Conservation (phyloP, 2,329 filamentous ascomycete genomes). For the Graphilbum fragrans region DNA sequence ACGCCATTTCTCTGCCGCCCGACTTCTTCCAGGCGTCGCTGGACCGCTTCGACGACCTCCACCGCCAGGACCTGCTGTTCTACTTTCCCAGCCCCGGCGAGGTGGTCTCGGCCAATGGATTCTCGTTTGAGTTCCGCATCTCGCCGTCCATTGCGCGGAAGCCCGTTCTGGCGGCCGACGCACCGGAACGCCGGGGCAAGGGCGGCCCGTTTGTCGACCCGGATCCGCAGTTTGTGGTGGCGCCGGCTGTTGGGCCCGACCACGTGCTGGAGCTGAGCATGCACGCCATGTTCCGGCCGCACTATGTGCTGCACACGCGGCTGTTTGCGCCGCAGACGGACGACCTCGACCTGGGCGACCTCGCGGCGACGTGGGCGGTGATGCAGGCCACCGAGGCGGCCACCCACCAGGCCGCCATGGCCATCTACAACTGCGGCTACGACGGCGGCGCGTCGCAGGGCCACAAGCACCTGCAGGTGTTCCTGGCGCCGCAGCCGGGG, state of each 20-base stretch:
- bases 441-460: constrained; percentile 27
- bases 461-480: constrained; percentile 31
- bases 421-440: constrained; percentile 32
- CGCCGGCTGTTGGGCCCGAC: constrained; percentile 12
- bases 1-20: constrained; percentile 4
- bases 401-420: constrained; percentile 15
- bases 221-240: constrained; percentile 18
- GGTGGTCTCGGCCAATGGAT: constrained; percentile 4
- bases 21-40: constrained; percentile 7
- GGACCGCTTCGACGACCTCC: constrained; percentile 9
- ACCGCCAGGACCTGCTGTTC: constrained; percentile 7
- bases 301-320: constrained; percentile 24
- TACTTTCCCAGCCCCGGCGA: constrained; percentile 9
- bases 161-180: constrained; percentile 11
- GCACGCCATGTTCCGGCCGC: constrained; percentile 21
- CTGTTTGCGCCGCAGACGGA: constrained; percentile 24
- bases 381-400: constrained; percentile 14
- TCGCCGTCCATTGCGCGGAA: constrained; percentile 13
- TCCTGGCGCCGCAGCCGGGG: constrained; percentile 18
- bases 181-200: constrained; percentile 13
- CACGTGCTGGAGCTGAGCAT: constrained; percentile 24
- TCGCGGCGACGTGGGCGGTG: constrained; percentile 23
- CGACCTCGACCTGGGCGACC: constrained; percentile 21
- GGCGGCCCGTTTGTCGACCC: constrained; percentile 16
- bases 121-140: constrained; percentile 17